Conservation (phyloP, 306 rosid genomes). For the apple (Malus domestica) region DNA sequence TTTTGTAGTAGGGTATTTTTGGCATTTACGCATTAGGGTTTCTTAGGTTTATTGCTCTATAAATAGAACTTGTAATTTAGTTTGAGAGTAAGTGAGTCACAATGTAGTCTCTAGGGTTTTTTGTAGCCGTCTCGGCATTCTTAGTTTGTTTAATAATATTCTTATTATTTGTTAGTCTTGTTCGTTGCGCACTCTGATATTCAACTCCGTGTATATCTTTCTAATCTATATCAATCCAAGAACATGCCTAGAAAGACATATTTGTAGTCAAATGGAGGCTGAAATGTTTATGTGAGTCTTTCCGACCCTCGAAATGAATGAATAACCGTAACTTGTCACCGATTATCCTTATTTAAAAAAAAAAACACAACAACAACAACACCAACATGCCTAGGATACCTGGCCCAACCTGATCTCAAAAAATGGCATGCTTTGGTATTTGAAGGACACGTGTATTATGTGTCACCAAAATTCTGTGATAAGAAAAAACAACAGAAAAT, state of each 20-base stretch:
- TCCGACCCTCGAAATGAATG: accelerated
- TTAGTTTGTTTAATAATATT: too few relatives aligned
- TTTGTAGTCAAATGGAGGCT: accelerated
- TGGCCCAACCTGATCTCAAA: neutral
- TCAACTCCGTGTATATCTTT: too few relatives aligned
- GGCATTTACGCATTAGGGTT: too few relatives aligned
- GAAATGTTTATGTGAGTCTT: accelerated
- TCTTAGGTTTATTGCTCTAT: too few relatives aligned
- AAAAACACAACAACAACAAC: too few relatives aligned
- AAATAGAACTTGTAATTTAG: too few relatives aligned
- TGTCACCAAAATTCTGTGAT: neutral
- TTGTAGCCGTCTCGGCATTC: too few relatives aligned
- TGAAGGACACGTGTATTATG: neutral
- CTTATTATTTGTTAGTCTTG: too few relatives aligned
- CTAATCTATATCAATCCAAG: neutral
- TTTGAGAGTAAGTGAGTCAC: too few relatives aligned
- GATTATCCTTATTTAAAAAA: accelerated
- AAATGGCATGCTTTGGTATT: neutral
- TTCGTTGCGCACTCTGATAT: too few relatives aligned
- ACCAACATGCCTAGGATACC: neutral
- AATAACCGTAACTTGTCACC: accelerated
- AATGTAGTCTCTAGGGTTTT: too few relatives aligned
- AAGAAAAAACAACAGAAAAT: neutral
- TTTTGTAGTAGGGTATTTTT: too few relatives aligned
- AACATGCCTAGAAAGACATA: neutral